Conservation (phyloP, 371 early-diverging fungal genomes). For the Dinochytrium kinnereticum region DNA sequence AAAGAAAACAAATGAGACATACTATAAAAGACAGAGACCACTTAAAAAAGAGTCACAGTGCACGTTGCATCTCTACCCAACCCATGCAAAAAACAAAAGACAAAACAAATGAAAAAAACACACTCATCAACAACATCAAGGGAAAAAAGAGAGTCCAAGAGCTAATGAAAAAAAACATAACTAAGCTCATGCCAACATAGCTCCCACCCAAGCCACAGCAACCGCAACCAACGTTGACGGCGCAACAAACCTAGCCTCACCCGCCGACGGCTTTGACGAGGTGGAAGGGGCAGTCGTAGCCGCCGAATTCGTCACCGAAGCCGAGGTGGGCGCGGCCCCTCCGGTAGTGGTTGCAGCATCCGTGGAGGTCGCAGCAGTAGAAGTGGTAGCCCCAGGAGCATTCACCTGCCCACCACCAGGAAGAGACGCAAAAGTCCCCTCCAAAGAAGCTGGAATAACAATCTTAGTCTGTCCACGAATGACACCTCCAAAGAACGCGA, state of each 20-base stretch:
- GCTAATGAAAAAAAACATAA: neutral
- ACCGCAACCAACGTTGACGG: neutral
- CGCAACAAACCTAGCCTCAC: neutral
- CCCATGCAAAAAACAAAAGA: too few species aligned
- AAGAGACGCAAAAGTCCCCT: neutral
- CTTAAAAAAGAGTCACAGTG: too few species aligned
- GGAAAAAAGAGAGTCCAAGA: neutral
- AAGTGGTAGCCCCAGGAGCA: neutral
- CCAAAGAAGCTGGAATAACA: neutral
- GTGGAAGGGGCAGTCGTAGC: neutral
- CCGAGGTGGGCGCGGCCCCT: neutral
- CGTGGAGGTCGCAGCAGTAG: neutral
- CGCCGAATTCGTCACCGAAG: neutral
- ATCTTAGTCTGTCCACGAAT: conserved; percentile 1
- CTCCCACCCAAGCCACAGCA: neutral
- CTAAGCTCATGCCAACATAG: conserved; percentile 4
- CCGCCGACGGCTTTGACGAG: neutral
- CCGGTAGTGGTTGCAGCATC: neutral
- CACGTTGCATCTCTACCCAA: too few species aligned
- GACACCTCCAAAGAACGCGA: neutral
- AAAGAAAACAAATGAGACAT: too few species aligned
- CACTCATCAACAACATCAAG: too few species aligned
- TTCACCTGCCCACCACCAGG: neutral
- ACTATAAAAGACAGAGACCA: too few species aligned
- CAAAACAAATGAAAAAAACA: too few species aligned